Conservation (phyloP, 208 protist genomes). For the Acanthamoeba sp. region DNA sequence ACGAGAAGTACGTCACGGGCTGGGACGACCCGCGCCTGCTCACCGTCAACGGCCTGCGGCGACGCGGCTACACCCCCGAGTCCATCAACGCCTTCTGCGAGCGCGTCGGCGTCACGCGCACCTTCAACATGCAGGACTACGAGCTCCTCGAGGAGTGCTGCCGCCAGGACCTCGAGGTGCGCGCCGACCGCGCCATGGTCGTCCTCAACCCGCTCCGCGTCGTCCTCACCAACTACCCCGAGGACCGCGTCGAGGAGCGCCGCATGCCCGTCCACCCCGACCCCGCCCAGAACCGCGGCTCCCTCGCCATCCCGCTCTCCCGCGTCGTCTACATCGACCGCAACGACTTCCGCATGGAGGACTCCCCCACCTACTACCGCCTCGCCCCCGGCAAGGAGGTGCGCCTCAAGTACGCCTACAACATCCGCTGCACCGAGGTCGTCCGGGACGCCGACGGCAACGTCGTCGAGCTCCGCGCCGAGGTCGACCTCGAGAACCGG, state of each 20-base stretch:
- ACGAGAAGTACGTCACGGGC: constrained; percentile 91
- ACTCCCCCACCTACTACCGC: constrained; percentile 85
- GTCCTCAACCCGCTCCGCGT: constrained; percentile 98
- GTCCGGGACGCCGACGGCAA: constrained; percentile 76
- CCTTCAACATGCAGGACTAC: constrained; percentile 89
- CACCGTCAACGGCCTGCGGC: constrained; percentile 97
- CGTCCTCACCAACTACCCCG: constrained; percentile 94
- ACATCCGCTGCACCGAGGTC: constrained; percentile 87
- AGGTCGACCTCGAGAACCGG: constrained; percentile 55
- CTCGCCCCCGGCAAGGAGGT: constrained; percentile 90
- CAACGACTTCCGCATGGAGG: constrained; percentile 94
- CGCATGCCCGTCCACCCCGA: constrained; percentile 96
- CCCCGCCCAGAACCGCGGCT: constrained; percentile 90
- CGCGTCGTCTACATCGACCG: constrained; percentile 97
- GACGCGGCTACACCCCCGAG: constrained; percentile 97
- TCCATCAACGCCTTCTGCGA: constrained; percentile 98
- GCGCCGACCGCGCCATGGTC: constrained; percentile 85
- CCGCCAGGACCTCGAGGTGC: constrained; percentile 96
- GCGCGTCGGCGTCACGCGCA: constrained; percentile 90
- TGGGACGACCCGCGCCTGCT: constrained; percentile 97
- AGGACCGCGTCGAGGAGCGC: constrained; percentile 89
- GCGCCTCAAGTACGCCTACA: constrained; percentile 87
- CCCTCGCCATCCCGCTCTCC: constrained; percentile 93
- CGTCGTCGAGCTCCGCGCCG: constrained; percentile 75
- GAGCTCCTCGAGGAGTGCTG: constrained; percentile 96